These are phyloP conservation scores for Gossypium raimondii DNA, from an alignment of 345 rosid species.

Conservation along the genomic window DNA sequence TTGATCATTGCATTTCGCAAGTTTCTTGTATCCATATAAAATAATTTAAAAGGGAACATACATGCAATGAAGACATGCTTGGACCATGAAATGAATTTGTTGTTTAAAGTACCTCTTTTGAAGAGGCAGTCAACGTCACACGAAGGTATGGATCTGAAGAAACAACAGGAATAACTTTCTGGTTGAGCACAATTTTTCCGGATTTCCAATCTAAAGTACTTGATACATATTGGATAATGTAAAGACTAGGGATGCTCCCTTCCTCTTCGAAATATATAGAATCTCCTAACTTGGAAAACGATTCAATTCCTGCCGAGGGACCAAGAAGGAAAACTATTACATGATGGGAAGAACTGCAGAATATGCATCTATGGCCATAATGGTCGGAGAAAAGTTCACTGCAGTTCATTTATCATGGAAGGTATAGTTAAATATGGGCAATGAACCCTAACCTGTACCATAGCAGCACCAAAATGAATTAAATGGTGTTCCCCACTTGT, in stretches of 20 bases:
- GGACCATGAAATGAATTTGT: neutral
- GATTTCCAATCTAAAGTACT: constrained; percentile 71
- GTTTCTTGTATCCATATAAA: neutral
- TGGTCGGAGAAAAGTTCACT: neutral
- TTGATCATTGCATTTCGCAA: neutral
- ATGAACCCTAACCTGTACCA: constrained; percentile 65
- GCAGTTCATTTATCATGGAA: neutral
- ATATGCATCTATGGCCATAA: neutral
- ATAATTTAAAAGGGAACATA: neutral
- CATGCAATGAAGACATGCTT: neutral
- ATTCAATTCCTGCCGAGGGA: constrained; percentile 58
- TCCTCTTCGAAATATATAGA: constrained; percentile 85
- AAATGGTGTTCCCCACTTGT: constrained; percentile 78
- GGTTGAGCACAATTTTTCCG: constrained; percentile 45
- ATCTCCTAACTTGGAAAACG: constrained; percentile 92
- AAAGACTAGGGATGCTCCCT: constrained; percentile 60
- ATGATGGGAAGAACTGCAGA: neutral
- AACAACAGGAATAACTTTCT: constrained; percentile 59
- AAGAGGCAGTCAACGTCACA: constrained; percentile 46
- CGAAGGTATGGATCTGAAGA: constrained; percentile 64
- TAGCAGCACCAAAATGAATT: constrained; percentile 96
- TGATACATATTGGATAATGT: constrained; percentile 73
- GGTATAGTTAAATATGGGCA: neutral
- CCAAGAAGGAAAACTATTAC: neutral
- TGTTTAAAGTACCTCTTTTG: constrained; percentile 34